Conservation (phyloP, 1,284 basidiomycete species). For the Cutaneotrichosporon arboriforme region DNA sequence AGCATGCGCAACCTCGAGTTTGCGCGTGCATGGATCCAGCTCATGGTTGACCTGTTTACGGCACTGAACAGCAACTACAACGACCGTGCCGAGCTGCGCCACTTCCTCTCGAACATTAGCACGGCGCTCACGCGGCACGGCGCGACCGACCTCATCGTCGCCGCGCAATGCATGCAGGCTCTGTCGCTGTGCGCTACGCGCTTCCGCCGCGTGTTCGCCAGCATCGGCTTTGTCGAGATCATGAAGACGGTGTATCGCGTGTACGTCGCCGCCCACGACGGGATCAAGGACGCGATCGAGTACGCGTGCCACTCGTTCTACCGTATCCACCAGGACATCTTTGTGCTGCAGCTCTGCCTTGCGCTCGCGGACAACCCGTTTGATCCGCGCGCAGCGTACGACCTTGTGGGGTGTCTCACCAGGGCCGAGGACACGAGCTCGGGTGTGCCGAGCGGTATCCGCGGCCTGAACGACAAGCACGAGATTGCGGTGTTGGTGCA, state of each 20-base stretch:
- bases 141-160: conserved; percentile 63
- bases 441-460: conserved; percentile 58
- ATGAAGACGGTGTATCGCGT: conserved; percentile 64
- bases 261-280: conserved; percentile 57
- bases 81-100: conserved; percentile 63
- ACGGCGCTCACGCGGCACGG: conserved; percentile 62
- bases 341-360: conserved; percentile 64
- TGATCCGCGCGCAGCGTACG: conserved; percentile 51
- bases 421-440: conserved; percentile 11
- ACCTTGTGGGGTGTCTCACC: conserved; percentile 28
- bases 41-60: conserved; percentile 66
- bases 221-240: conserved; percentile 65
- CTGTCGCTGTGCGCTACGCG: conserved; percentile 68
- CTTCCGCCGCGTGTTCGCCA: conserved; percentile 66
- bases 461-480: conserved; percentile 59
- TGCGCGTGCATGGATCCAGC: conserved; percentile 63
- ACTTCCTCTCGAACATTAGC: conserved; percentile 65
- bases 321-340: conserved; percentile 66
- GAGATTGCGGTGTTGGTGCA: conserved; percentile 68
- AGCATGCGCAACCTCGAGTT: conserved; percentile 44
- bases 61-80: conserved; percentile 70
- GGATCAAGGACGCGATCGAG: conserved; percentile 62
- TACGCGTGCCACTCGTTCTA: conserved; percentile 68
- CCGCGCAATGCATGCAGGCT: conserved; percentile 60
- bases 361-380: conserved; percentile 58